These are phyloP conservation scores for Tardiomyces depauwii DNA, from an alignment of 1,139 yeast species.

Conservation along the genomic window DNA sequence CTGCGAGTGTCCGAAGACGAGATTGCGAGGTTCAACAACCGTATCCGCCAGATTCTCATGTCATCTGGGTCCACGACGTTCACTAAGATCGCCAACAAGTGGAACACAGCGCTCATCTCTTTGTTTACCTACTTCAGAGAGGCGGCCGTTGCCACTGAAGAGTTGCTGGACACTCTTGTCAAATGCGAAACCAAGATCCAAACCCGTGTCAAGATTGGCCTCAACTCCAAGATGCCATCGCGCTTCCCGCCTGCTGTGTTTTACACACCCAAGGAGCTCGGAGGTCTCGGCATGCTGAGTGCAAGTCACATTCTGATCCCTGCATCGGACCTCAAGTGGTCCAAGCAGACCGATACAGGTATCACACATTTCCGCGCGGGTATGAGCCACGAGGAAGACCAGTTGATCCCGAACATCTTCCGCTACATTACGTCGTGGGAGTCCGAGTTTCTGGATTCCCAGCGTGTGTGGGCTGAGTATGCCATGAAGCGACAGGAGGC, in stretches of 20 bases:
- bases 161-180: constrained; percentile 70
- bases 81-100: constrained; percentile 86
- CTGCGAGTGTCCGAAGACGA: constrained; percentile 76
- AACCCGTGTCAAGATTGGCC: constrained; percentile 86
- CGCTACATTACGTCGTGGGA: constrained; percentile 95
- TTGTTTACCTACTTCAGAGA: constrained; percentile 86
- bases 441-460: constrained; percentile 87
- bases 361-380: constrained; percentile 93
- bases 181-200: constrained; percentile 91
- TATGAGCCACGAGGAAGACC: constrained; percentile 67
- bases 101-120: constrained; percentile 90
- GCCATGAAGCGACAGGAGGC: constrained; percentile 88
- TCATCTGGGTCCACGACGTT: constrained; percentile 94
- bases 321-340: constrained; percentile 84
- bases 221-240: constrained; percentile 97
- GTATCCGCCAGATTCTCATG: constrained; percentile 86
- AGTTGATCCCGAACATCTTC: constrained; percentile 85
- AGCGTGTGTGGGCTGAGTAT: constrained; percentile 96
- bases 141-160: constrained; percentile 78
- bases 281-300: constrained; percentile 96
- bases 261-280: constrained; percentile 92
- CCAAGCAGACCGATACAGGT: constrained; percentile 89
- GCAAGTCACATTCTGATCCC: constrained; percentile 95
- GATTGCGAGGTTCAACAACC: constrained; percentile 66
- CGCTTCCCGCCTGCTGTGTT: constrained; percentile 98